Evolutionary conservation across 176 grass and related monocot species (phyloP), one percentile per base, ranked within the genome.

Genomic region (Triticum dicoccoides): DNA sequence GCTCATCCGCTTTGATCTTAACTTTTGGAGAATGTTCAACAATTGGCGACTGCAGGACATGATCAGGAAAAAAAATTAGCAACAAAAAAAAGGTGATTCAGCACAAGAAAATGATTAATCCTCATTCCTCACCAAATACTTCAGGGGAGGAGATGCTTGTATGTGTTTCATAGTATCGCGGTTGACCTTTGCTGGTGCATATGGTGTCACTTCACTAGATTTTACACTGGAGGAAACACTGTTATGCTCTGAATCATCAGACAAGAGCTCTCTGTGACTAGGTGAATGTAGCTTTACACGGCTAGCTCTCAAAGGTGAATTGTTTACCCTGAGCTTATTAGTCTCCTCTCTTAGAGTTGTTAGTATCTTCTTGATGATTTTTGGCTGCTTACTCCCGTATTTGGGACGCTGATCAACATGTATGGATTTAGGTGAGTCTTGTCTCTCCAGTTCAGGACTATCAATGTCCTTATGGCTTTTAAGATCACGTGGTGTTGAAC

Each of bases 61-160:
- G 56, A 73, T 37, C 44, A 73, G 21, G 67, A 82, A 66, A 81
- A 77, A 76, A 65, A 65, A 65, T 85, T 92, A 94, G 65, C 52
- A 85, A 90, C 11, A n/a, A 77, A 68, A 71, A 67, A 80, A 4
- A 4, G 69, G 9, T 68, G 11, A 11, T 81, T 85, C 78, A 87
- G 17, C 81, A 72, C 20, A 82, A 78, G 32, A 84, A 84, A 72
- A 78, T 30, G 21, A 77, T 38, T 25, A 9, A 72, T 62, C 18
- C 89, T 87, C 88, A 99, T 94, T 62, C n/a, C 89, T 87, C 88
- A 99, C 97, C 94, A 94, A 89, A 83, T 93, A 83, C 74, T 95
- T 99, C 63, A 65, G 67, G 15, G 52, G 54, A 70, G 87, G 83
- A 81, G 90, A 93, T 80, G 87, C 21, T 9, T 91, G 90, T 51